These are phyloP conservation scores for Fusarium paranaense DNA, from an alignment of 2,329 filamentous ascomycete genomes.

Conservation along the genomic window DNA sequence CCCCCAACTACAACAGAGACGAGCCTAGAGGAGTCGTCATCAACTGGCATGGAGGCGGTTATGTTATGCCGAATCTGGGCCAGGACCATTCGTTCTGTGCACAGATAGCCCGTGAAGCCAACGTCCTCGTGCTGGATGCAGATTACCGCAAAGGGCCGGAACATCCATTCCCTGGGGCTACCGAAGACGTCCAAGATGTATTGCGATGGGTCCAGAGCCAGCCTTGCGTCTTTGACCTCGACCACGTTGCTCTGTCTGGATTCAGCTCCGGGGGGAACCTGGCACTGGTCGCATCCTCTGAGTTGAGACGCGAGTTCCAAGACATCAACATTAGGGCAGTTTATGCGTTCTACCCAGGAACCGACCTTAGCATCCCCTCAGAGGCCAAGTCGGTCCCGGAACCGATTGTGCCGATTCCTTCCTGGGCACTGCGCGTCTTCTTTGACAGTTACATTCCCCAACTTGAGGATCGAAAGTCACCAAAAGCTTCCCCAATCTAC, in stretches of 20 bases:
- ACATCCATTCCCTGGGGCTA: slow-evolving; percentile 51
- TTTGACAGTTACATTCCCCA: slow-evolving; percentile 48
- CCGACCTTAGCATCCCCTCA: slow-evolving; percentile 47
- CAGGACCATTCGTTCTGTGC: slow-evolving; percentile 53
- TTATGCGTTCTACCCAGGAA: slow-evolving; percentile 58
- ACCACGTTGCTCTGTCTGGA: slow-evolving; percentile 57
- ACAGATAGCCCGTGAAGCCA: slow-evolving; percentile 44
- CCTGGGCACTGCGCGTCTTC: slow-evolving; percentile 42
- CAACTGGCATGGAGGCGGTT: slow-evolving; percentile 53
- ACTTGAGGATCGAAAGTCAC: slow-evolving; percentile 44
- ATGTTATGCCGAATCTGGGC: slow-evolving; percentile 51
- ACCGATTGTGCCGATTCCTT: slow-evolving; percentile 20
- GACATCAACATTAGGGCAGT: slow-evolving; percentile 62
- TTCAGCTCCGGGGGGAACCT: slow-evolving; percentile 61
- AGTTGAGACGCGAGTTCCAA: slow-evolving; percentile 39
- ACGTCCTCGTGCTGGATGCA: slow-evolving; percentile 45
- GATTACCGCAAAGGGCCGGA: slow-evolving; percentile 57
- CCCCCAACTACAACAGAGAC: background rate
- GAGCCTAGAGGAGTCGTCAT: slow-evolving; percentile 42
- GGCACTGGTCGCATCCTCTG: slow-evolving; percentile 48
- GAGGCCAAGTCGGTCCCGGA: slow-evolving; percentile 45
- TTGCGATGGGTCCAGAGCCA: slow-evolving; percentile 45
- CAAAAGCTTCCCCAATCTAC: slow-evolving; percentile 50
- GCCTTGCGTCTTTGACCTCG: slow-evolving; percentile 46
- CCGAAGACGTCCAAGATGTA: slow-evolving; percentile 52